Evolutionary conservation across 805 yeast genomes (phyloP), one percentile per base, ranked within the genome.

Genomic region (Nakazawaea wickerhamii): DNA sequence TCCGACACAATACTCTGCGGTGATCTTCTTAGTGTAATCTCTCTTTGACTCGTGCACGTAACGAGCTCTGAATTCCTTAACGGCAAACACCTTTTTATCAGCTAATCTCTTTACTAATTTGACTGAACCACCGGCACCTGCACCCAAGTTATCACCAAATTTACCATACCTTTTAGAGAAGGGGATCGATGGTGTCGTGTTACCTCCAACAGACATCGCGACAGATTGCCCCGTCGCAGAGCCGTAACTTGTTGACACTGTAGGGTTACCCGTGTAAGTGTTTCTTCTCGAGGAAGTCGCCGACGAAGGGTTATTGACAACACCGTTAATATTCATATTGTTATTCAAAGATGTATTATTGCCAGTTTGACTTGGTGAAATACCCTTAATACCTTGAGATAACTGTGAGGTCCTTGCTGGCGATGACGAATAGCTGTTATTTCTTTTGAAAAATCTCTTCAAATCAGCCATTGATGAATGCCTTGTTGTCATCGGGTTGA

Each of bases 61-160:
- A 56, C 82, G 79, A 14, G 86, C 76, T 50, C 96, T 74, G 59
- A 89, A 90, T 61, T 90, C 96, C 60, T 90, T 90, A 19, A 90
- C 96, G 0, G 97, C 97, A 68, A 87, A 89, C 2, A 85, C 75
- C 53, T 79, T 74, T 23, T 68, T 65, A 62, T 89, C 96, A 2
- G 74, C 61, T 4, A 75, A 62, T 51, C 95, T 65, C 40, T 71
- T 80, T 36, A 87, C 82, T 38, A 89, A 68, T 54, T 80, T 79
- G 26, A 90, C 97, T 13, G 83, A 75, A 4, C 97, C 97, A 38
- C 97, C 97, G 2, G 96, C 96, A 41, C 97, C 97, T 17, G 93
- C 93, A 43, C 96, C 97, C 37, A 90, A 70, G 45, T 77, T 84
- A 48, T 88, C 91, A 41, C 95, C 95, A 42, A 84, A 80, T 58